phyloP scores from a whole-genome alignment of 2,329 filamentous ascomycete species.

The Epichloe typhina region DNA sequence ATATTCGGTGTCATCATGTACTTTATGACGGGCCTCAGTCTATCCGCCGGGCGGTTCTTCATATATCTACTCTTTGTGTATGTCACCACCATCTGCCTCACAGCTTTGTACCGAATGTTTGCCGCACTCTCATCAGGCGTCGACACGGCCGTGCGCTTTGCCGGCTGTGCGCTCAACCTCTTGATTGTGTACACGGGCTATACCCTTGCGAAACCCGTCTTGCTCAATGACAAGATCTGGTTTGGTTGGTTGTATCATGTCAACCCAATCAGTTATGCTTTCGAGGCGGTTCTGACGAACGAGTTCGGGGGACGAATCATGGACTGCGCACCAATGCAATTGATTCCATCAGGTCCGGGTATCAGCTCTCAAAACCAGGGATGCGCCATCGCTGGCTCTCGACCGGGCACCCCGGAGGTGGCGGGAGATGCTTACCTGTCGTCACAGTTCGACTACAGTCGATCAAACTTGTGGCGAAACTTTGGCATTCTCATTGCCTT shows the following conservation, averaged over 20 bases:
- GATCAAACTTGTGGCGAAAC: constrained; percentile 53
- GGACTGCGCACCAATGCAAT: constrained; percentile 33
- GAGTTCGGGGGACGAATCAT: constrained; percentile 39
- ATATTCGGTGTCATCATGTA: constrained; percentile 25
- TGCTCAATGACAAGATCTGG: constrained; percentile 48
- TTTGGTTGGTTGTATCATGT: constrained; percentile 56
- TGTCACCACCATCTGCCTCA: constrained; percentile 46
- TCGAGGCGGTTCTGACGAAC: constrained; percentile 53
- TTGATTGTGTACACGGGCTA: constrained; percentile 36
- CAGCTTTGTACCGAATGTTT: constrained; percentile 42
- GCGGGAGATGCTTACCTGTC: constrained; percentile 42
- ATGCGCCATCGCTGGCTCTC: constrained; percentile 35
- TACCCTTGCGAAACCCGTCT: constrained; percentile 27
- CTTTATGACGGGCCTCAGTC: constrained; percentile 29
- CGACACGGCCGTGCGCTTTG: constrained; percentile 19
- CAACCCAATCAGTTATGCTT: constrained; percentile 52
- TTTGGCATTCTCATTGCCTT: constrained; percentile 64
- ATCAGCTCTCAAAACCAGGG: constrained; percentile 30
- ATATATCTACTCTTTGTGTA: constrained; percentile 33
- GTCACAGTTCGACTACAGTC: constrained; percentile 36
- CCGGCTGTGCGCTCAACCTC: constrained; percentile 42
- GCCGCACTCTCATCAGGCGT: constrained; percentile 4
- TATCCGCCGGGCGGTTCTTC: constrained; percentile 30
- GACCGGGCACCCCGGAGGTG: constrained; percentile 29
- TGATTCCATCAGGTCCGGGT: constrained; percentile 32